Evolutionary conservation across 805 yeast genomes (phyloP).

Genomic region (Saccharomycopsis sp.): DNA sequence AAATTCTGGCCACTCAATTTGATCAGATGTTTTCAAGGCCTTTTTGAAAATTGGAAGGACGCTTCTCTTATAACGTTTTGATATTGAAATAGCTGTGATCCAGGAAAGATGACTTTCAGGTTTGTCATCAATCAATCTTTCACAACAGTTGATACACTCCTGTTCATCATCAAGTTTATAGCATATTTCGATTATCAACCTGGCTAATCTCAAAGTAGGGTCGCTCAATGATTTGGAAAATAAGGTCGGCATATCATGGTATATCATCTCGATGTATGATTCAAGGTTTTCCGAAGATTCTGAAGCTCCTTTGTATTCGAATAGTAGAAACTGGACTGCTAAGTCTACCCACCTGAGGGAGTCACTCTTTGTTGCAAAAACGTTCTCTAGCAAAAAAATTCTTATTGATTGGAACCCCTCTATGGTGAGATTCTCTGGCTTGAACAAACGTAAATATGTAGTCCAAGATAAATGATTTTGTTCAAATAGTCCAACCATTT

Average conservation of each 20-base stretch:
- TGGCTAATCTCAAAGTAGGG: constrained; percentile 1
- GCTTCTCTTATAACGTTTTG: background rate
- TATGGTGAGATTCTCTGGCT: background rate
- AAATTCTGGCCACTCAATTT: constrained; percentile 9
- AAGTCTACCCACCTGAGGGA: background rate
- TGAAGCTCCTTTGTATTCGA: background rate
- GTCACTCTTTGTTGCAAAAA: background rate
- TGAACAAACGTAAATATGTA: background rate
- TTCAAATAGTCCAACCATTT: background rate
- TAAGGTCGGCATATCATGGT: too few species aligned
- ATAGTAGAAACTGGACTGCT: background rate
- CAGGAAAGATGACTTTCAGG: constrained; percentile 4
- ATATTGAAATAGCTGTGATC: background rate
- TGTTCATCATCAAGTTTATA: constrained; percentile 1
- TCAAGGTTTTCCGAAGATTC: too few species aligned
- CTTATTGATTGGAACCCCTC: background rate
- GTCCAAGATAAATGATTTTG: too few species aligned
- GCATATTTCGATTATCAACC: constrained; percentile 2
- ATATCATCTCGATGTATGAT: too few species aligned
- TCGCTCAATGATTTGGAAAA: too few species aligned
- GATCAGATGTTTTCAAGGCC: background rate
- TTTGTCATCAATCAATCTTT: background rate
- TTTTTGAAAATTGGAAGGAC: background rate
- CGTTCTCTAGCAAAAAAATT: background rate
- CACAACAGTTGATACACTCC: constrained; percentile 3